Evolutionary conservation across 768 basidiomycete genomes (phyloP), one percentile per base, ranked within the genome.

Genomic region (Paxillus ammoniavirescens): DNA sequence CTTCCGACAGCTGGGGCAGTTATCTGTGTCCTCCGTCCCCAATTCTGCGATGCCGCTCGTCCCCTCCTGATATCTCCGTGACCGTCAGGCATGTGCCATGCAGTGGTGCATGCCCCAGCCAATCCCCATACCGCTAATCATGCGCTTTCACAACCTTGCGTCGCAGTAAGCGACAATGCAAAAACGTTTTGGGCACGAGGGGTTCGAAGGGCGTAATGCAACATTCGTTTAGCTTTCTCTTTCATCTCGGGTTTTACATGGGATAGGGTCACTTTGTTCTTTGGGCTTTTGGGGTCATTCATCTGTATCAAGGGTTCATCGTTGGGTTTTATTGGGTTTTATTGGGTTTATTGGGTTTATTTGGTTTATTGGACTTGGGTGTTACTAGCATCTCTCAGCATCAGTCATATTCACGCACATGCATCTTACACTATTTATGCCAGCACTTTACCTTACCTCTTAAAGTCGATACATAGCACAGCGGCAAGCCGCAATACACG

Each of bases 131-230:
- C 65, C 45, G 6, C 37, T 61, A 31, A 59, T 26, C 54, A 17
- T 23, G 31, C 17, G 58, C 54, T 55, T 54, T 44, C 55, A 49
- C 56, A 40, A 30, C 45, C 55, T 67, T 67, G 69, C 66, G 67
- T 63, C 45, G 55, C 50, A 42, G 18, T 15, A 36, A 36, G 44
- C 47, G 54, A 46, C 53, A 36, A 40, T 38, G 18, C 53, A 47
- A 47, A 48, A 59, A 61, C 67, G 57, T 69, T 67, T 60, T 35
- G n/a, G 45, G 54, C 61, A 63, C 50, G 63, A 65, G 61, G 67
- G 47, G 47, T 48, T 33, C 33, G 43, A 44, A 36, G 30, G 50
- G 23, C 38, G 15, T 41, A 35, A 35, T 9, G 31, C n/a, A 42
- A 42, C 30, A 28, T 5, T 8, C 10, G 33, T 38, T 21, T 52